These are phyloP conservation scores for Cordyceps tenuipes DNA, from an alignment of 2,329 filamentous ascomycete species.

Conservation along the genomic window DNA sequence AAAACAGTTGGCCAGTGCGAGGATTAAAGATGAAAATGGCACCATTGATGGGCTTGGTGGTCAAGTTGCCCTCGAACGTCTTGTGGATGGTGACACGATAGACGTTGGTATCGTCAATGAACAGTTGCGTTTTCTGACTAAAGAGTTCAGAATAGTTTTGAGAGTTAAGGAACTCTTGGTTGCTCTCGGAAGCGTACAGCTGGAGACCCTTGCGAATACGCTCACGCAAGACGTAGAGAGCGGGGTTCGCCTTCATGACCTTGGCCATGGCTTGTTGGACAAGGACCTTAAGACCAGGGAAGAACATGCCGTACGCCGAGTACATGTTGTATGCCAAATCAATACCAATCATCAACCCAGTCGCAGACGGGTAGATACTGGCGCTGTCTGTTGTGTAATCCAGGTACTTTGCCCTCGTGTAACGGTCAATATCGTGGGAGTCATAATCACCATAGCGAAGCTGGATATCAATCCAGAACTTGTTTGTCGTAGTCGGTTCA, in stretches of 20 bases:
- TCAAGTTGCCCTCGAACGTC: constrained; percentile 98
- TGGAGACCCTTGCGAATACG: constrained; percentile 98
- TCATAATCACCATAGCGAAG: constrained; percentile 97
- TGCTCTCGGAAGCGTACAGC: constrained; percentile 95
- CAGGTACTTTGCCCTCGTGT: constrained; percentile 94
- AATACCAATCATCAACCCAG: constrained; percentile 94
- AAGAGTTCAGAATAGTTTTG: constrained; percentile 99
- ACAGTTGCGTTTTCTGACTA: constrained; percentile 97
- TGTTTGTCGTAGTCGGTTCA: constrained; percentile 90
- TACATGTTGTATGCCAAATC: constrained; percentile 98
- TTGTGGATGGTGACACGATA: constrained; percentile 99
- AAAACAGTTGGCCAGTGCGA: constrained; percentile 91
- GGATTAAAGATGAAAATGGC: constrained; percentile 99
- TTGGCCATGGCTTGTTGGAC: constrained; percentile 99
- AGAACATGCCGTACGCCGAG: constrained; percentile 97
- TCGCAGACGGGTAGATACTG: constrained; percentile 96
- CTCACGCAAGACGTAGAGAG: constrained; percentile 89
- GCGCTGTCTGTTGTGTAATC: constrained; percentile 98
- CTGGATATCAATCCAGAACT: constrained; percentile 98
- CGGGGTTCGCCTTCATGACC: constrained; percentile 99
- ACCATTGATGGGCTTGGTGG: constrained; percentile 98
- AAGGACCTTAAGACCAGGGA: constrained; percentile 91
- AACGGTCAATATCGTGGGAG: constrained; percentile 96
- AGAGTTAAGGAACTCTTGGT: constrained; percentile 97
- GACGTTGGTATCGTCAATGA: constrained; percentile 98